Percentiles rank a stretch among this genome's conserved stretches.
Evolutionary conservation across 805 yeast genomes (phyloP).

Genomic region (Zygosaccharomyces kombuchaensis): DNA sequence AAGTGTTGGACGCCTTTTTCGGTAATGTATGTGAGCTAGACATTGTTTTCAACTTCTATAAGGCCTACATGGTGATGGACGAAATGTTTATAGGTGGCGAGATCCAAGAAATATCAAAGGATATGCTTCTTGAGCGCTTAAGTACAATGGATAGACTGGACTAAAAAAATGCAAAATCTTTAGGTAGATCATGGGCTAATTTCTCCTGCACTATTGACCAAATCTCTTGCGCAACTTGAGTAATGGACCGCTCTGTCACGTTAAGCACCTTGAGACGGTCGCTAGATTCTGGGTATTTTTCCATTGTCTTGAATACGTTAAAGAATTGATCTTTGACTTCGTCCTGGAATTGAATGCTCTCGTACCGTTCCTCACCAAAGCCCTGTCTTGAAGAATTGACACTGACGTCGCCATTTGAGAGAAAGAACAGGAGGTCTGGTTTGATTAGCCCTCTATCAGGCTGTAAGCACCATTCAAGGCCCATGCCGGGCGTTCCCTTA

Average conservation of each 20-base stretch:
- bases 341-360: constrained; percentile 66
- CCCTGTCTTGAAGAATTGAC: constrained; percentile 55
- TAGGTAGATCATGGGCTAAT: constrained; percentile 4
- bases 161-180: constrained; percentile 17
- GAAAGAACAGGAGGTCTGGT: constrained; percentile 80
- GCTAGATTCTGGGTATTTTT: constrained; percentile 21
- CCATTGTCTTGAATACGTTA: constrained; percentile 38
- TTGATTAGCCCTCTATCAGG: constrained; percentile 83
- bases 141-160: constrained; percentile 60
- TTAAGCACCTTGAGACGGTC: constrained; percentile 44
- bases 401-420: constrained; percentile 49
- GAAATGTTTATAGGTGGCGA: constrained; percentile 91
- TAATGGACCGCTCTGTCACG: constrained; percentile 57
- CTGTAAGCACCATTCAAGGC: constrained; percentile 67
- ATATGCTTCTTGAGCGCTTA: constrained; percentile 58
- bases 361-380: constrained; percentile 94
- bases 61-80: constrained; percentile 75
- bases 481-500: constrained; percentile 49
- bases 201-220: constrained; percentile 35
- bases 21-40: constrained; percentile 92
- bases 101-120: constrained; percentile 77
- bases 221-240: constrained; percentile 47
- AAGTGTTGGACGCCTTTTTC: constrained; percentile 78
- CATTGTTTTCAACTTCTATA: constrained; percentile 85
- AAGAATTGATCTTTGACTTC: constrained; percentile 61